Evolutionary conservation across 2,329 filamentous ascomycete genomes (phyloP), one percentile per base, ranked within the genome.

Genomic region (Pseudogymnoascus sp.): DNA sequence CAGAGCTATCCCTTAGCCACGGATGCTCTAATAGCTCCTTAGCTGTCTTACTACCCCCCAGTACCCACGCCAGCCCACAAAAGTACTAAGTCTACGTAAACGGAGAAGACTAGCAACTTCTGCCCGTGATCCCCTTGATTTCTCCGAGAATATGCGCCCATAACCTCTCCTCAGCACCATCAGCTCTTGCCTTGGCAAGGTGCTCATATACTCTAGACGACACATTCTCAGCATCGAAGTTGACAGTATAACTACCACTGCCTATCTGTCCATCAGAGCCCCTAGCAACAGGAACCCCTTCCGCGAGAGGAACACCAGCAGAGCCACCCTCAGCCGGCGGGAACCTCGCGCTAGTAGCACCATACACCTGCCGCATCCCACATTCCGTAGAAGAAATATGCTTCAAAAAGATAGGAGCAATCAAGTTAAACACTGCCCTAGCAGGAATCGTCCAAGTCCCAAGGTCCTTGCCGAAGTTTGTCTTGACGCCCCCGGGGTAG

Each of bases 401-500:
- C 7, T 72, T 5, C 21, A 66, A 63, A 53, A 31, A 25, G 21
- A 25, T 18, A 6, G 35, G 35, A 25, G 11, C 18, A 5, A 47
- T 23, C 21, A 47, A 23, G 11, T 8, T n/a, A 10, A 47, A 47
- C 18, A 47, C 5, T 23, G 5, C 18, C 23, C 18, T 23, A 47
- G 12, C 11, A 8, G 42, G 42, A 8, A 47, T 47, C 4, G 47
- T 75, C 71, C 16, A 76, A 66, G 61, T 75, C 73, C 73, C 74
- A 74, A 23, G 74, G 40, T 73, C 69, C 62, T 74, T 74, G 25
- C 70, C 73, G 60, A 78, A 73, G 4, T 74, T 75, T 1, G 77
- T 78, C 64, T 78, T 76, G 47, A 82, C 79, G 6, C 74, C 71
- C 3, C 80, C 79, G 0, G 80, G 79, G 53, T 75, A 81, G 2